Conservation (phyloP, 2,329 filamentous ascomycete species). For the Exophiala lecanii-corni region DNA sequence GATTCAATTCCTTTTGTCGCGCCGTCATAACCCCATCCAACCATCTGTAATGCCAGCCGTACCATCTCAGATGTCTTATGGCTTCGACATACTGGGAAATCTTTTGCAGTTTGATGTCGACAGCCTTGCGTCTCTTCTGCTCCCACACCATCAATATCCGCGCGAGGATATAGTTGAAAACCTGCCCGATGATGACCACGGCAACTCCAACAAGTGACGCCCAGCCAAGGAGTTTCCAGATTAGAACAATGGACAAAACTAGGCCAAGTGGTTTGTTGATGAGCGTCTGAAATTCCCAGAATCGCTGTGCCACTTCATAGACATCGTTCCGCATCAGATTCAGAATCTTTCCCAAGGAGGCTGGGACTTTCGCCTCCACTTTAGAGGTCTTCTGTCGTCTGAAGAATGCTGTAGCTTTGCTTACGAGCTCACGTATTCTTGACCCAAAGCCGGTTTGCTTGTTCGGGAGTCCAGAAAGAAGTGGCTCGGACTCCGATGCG, state of each 20-base stretch:
- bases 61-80: constrained; percentile 75
- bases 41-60: constrained; percentile 77
- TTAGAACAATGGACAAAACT: constrained; percentile 66
- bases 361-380: constrained; percentile 46
- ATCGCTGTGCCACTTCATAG: constrained; percentile 72
- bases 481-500: constrained; percentile 12
- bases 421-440: background rate
- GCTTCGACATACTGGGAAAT: constrained; percentile 84
- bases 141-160: constrained; percentile 64
- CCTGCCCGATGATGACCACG: constrained; percentile 64
- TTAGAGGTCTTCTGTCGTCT: constrained; percentile 22
- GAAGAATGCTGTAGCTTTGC: constrained; percentile 6
- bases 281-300: constrained; percentile 81
- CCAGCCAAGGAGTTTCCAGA: constrained; percentile 76
- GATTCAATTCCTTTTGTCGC: constrained; percentile 61
- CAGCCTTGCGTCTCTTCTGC: constrained; percentile 64
- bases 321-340: constrained; percentile 79
- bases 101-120: constrained; percentile 72
- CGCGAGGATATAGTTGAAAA: constrained; percentile 64
- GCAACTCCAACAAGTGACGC: constrained; percentile 69
- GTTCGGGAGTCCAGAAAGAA: constrained; percentile 21
- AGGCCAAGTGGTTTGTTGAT: constrained; percentile 72
- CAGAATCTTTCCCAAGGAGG: constrained; percentile 84
- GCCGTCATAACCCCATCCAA: constrained; percentile 63
- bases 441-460: constrained; percentile 22